Percentiles rank a stretch among this genome's conserved stretches.
phyloP scores from a whole-genome alignment of 2,329 filamentous ascomycete species.

The Aspergillus pseudoterreus region DNA sequence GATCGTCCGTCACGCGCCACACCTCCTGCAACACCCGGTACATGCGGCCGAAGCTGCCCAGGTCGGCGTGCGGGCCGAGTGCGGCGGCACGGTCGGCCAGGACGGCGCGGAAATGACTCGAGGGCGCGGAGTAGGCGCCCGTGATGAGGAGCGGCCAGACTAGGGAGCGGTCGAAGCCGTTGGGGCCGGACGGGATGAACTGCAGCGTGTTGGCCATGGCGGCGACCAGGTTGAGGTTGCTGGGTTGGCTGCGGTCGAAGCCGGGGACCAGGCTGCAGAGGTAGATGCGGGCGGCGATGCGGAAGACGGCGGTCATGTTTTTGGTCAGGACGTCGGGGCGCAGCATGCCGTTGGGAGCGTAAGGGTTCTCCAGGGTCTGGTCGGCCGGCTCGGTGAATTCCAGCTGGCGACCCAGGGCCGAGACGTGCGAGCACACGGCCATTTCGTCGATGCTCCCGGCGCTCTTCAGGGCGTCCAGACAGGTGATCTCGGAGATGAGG shows the following conservation, averaged over 20 bases:
- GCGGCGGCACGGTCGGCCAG: slow-evolving; percentile 71
- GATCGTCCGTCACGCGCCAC: slow-evolving; percentile 72
- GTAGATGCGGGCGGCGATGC: slow-evolving; percentile 88
- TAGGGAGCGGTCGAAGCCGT: slow-evolving; percentile 84
- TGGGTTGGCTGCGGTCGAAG: slow-evolving; percentile 70
- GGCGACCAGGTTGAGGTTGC: slow-evolving; percentile 71
- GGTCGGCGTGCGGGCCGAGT: slow-evolving; percentile 71
- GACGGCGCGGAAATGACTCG: slow-evolving; percentile 71
- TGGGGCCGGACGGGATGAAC: slow-evolving; percentile 74
- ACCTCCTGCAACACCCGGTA: slow-evolving; percentile 74
- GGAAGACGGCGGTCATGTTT: slow-evolving; percentile 89
- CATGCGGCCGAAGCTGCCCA: slow-evolving; percentile 84
- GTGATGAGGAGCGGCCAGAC: slow-evolving; percentile 91
- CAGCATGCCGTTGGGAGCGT: slow-evolving; percentile 58
- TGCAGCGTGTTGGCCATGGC: slow-evolving; percentile 74
- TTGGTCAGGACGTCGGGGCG: slow-evolving; percentile 77
- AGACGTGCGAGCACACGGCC: slow-evolving; percentile 82
- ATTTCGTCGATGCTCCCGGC: slow-evolving; percentile 77
- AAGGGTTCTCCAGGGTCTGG: slow-evolving; percentile 58
- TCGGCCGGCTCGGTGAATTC: slow-evolving; percentile 70
- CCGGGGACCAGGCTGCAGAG: slow-evolving; percentile 93
- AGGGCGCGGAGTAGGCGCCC: slow-evolving; percentile 70
- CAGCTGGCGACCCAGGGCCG: slow-evolving; percentile 81
- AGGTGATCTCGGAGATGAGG: slow-evolving; percentile 94
- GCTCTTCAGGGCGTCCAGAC: slow-evolving; percentile 82